Evolutionary conservation across 352 stramenopile genomes (phyloP).

Genomic region (Globisporangium echinulatum): DNA sequence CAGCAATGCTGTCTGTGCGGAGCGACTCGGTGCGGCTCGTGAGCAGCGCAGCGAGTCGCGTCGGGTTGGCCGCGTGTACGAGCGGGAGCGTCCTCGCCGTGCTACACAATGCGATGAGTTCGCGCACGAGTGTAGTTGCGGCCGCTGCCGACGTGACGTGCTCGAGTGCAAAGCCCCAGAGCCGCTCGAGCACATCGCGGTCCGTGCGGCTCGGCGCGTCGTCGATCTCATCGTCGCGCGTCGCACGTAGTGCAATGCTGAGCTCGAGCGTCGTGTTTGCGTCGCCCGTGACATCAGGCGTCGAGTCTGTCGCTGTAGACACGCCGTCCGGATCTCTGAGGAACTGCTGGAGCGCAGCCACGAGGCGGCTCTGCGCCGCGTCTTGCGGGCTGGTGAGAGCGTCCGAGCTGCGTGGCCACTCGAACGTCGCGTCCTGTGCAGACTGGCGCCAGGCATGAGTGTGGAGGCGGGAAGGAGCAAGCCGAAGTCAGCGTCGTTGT

Average conservation of each 20-base stretch:
- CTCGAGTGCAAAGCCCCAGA: slow-evolving; percentile 14
- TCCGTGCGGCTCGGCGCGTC: slow-evolving; percentile 3
- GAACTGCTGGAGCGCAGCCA: slow-evolving; percentile 5
- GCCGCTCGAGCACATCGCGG: slow-evolving; percentile 13
- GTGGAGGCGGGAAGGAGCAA: background rate
- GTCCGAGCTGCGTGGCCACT: background rate
- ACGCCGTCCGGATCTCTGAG: slow-evolving; percentile 2
- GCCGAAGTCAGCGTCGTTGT: background rate
- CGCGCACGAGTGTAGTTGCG: slow-evolving; percentile 5
- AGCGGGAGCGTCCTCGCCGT: slow-evolving; percentile 7
- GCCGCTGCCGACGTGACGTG: slow-evolving; percentile 1
- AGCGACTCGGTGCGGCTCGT: background rate
- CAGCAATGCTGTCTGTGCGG: background rate
- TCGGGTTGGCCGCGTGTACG: slow-evolving; percentile 13
- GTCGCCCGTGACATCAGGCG: slow-evolving; percentile 2
- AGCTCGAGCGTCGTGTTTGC: slow-evolving; percentile 14
- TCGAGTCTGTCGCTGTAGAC: background rate
- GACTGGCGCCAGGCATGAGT: background rate
- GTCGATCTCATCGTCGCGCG: slow-evolving; percentile 5
- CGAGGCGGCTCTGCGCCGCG: background rate
- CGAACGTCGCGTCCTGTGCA: background rate
- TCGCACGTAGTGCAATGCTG: slow-evolving; percentile 4
- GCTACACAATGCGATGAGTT: slow-evolving; percentile 7
- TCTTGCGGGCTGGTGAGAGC: background rate
- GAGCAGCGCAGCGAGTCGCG: slow-evolving; percentile 9